phyloP scores from a whole-genome alignment of 2,329 filamentous ascomycete species.

The Fusarium heterosporum region DNA sequence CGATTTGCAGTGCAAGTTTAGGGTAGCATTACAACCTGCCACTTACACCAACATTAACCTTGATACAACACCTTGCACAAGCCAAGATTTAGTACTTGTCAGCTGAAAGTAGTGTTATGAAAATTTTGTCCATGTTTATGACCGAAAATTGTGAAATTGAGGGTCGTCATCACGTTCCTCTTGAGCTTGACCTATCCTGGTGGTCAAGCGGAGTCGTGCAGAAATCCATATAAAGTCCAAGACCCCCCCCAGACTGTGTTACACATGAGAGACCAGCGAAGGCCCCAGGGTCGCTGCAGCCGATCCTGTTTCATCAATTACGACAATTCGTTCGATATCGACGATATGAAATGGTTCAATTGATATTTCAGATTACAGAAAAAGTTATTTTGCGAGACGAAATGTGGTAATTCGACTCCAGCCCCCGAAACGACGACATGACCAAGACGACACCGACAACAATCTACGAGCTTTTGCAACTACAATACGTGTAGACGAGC shows the following conservation, averaged over 20 bases:
- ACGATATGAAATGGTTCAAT: not conserved
- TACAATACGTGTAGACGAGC: not conserved
- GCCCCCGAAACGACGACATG: not conserved
- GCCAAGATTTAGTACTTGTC: conserved; percentile 5
- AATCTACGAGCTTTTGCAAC: not conserved
- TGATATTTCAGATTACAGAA: not conserved
- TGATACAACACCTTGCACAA: not conserved
- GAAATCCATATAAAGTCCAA: conserved; percentile 37
- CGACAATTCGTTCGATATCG: not conserved
- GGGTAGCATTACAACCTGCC: conserved; percentile 17
- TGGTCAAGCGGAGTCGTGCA: conserved; percentile 22
- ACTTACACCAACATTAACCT: conserved; percentile 1
- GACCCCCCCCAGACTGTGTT: conserved; percentile 19
- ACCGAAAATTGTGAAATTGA: conserved; percentile 26
- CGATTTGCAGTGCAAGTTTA: conserved; percentile 7
- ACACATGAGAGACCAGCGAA: conserved; percentile 4
- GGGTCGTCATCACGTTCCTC: conserved; percentile 14
- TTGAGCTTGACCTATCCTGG: conserved; percentile 25
- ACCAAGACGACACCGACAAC: not conserved
- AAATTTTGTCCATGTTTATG: conserved; percentile 28
- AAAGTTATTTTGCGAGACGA: not conserved
- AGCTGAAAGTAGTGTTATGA: conserved; percentile 2
- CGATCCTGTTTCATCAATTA: not conserved
- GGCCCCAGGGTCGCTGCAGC: not conserved
- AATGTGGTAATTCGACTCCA: not conserved